Evolutionary conservation across 164 flowering plant species (phyloP), one percentile per base, ranked within the genome.

Genomic region (Kingdonia uniflora): DNA sequence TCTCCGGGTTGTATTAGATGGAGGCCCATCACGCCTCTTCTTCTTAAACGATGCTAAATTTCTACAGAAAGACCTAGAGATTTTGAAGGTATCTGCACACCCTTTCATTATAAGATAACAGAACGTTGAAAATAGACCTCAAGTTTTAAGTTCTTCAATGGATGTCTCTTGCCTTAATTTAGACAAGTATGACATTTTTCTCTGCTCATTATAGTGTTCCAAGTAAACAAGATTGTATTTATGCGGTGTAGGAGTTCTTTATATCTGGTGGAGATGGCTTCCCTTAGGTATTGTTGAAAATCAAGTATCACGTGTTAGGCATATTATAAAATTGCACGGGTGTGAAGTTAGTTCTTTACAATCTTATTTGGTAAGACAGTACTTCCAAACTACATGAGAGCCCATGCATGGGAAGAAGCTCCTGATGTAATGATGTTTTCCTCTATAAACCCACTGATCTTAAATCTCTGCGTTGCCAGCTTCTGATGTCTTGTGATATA

Each of bases 211-310:
- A n/a, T 8, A 29, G 8, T 29, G 8, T 29, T 8, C n/a, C n/a
- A n/a, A 29, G 35, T 29, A 29, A 29, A 29, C 4, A 8, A 29
- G 35, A 3, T 29, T 8, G 6, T 29, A 56, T 37, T 15, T 46
- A 5, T 2, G 51, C 22, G 23, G 45, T 29, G 33, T 57, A 94
- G 97, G 99, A 94, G 58, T 94, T 94, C 63, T 94, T 87, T 53
- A 85, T 94, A 45, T 94, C 99, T 46, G 97, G 97, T 44, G 99
- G 99, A 57, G 97, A 94, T 64, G 99, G 99, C 14, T 94, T 64
- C 99, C 99, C 29, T 80, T 94, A 55, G 99, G 97, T 60, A 84
- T 77, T 2, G 99, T 94, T 25, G 99, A 94, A 71, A 94, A 94
- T 65, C 85, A 81, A 58, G 81, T 89, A 6, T 82, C 88, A 29